A percentile compares a stretch with the other conserved stretches of the same genome.
These are phyloP conservation scores for Colletotrichum simmondsii DNA, from an alignment of 2,329 filamentous ascomycete genomes.

Conservation along the genomic window DNA sequence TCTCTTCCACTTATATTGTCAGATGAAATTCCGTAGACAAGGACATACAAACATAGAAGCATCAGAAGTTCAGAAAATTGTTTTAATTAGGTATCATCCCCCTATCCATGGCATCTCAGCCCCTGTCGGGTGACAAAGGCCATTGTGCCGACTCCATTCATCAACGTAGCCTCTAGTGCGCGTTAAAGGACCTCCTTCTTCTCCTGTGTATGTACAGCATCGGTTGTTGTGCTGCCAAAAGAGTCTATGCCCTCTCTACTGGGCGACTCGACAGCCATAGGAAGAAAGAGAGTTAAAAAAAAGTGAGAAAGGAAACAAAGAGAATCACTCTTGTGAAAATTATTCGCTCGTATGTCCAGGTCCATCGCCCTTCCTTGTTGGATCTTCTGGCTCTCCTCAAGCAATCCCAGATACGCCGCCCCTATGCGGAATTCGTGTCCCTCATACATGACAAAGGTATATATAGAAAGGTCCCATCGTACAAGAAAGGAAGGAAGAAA, in stretches of 20 bases:
- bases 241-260: background rate
- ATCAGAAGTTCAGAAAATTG: conserved; percentile 9
- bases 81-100: conserved; percentile 27
- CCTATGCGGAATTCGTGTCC: conserved; percentile 35
- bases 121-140: background rate
- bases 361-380: conserved; percentile 15
- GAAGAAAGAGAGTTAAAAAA: background rate
- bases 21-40: too few relatives aligned
- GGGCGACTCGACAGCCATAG: background rate
- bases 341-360: conserved; percentile 34
- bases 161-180: conserved; percentile 27
- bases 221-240: background rate
- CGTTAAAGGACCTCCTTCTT: conserved; percentile 22
- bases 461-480: conserved; percentile 33
- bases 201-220: conserved; percentile 11
- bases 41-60: too few relatives aligned
- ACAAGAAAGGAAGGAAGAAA: conserved; percentile 30
- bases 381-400: conserved; percentile 19
- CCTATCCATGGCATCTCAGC: conserved; percentile 12
- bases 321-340: conserved; percentile 31
- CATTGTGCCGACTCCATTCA: conserved; percentile 27
- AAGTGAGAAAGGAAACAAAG: conserved; percentile 15
- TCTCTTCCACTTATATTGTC: too few relatives aligned
- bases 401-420: conserved; percentile 34
- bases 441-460: conserved; percentile 36